Base-by-base conservation (phyloP, 164 flowering plant species). In the Berberis thunbergii region DNA sequence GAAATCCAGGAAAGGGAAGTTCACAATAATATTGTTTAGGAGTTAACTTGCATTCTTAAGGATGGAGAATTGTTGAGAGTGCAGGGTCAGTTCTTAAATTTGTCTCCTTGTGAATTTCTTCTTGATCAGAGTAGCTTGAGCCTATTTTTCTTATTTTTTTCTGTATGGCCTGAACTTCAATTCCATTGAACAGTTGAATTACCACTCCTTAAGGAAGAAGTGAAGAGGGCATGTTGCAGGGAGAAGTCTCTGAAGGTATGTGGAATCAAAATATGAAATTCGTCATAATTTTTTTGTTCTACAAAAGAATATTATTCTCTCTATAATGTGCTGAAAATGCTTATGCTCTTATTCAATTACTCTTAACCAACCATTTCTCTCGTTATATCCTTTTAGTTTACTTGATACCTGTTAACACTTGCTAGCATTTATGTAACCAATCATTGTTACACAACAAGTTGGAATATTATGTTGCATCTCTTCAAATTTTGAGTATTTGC, bases 221-320 rank as follows among this genome's bases (percentile, higher is more conserved):
- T 94, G 71, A 78, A 81, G 71, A 94, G 81, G 77, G 96, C 97
- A 57, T 57, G 64, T 64, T 90, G 96, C 83, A 77, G 97, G 75
- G 83, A 72, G 60, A 84, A 81, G 67, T 97, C 89, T 59, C 70
- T 66, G 52, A 76, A 79, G 91, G 97, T 93, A 74, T 74, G 3
- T 48, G 7, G 38, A 49, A 68, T 39, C 12, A 38, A 39, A 41
- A 13, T 13, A 41, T 54, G 40, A 40, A 26, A 41, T 58, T n/a
- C 38, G n/a, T 26, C 49, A 43, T 7, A 65, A 6, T 64, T 26
- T 26, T 7, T 54, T 60, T 44, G 56, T 59, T 41, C 39, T 11
- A 26, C 43, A 48, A 56, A 26, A 46, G 11, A 4, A 39, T 64
- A 26, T 66, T 64, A 26, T 66, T 61, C 26, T 26, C 26, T 26